Evolutionary conservation across 2,329 filamentous ascomycete species (phyloP).

Genomic region (Penicillium sp.): DNA sequence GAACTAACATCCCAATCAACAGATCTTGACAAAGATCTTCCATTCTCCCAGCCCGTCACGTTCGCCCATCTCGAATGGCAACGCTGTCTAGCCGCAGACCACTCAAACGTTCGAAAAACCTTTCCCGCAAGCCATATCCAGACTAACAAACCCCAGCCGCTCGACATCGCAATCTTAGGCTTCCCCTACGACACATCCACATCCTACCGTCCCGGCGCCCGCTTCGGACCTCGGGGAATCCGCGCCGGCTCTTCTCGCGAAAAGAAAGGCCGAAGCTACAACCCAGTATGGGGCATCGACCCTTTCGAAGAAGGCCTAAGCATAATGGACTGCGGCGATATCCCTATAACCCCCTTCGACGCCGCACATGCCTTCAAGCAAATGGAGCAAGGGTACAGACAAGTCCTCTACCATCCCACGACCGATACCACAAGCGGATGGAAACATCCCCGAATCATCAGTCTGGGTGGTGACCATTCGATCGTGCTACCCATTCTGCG

Average conservation of each 20-base stretch:
- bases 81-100: conserved; percentile 25
- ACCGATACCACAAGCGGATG: conserved; percentile 5
- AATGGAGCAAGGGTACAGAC: conserved; percentile 25
- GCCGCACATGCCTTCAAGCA: conserved; percentile 26
- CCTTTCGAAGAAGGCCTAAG: conserved; percentile 23
- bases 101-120: conserved; percentile 8
- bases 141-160: conserved; percentile 4
- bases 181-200: conserved; percentile 37
- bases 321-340: conserved; percentile 31
- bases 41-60: conserved; percentile 32
- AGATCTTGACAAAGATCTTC: conserved; percentile 32
- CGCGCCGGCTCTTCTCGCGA: conserved; percentile 31
- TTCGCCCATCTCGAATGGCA: conserved; percentile 31
- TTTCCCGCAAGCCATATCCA: not conserved
- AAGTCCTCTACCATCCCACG: conserved; percentile 18
- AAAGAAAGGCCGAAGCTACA: conserved; percentile 31
- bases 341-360: conserved; percentile 30
- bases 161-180: conserved; percentile 35
- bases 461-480: conserved; percentile 27
- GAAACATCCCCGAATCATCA: conserved; percentile 20
- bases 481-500: conserved; percentile 28
- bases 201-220: conserved; percentile 32
- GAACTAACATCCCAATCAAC: not conserved
- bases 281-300: conserved; percentile 28
- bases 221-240: conserved; percentile 35